A percentile compares a stretch with the other conserved stretches of the same genome.
Conservation (phyloP, 2,329 filamentous ascomycete genomes). For the Penicillium sclerotiorum region DNA sequence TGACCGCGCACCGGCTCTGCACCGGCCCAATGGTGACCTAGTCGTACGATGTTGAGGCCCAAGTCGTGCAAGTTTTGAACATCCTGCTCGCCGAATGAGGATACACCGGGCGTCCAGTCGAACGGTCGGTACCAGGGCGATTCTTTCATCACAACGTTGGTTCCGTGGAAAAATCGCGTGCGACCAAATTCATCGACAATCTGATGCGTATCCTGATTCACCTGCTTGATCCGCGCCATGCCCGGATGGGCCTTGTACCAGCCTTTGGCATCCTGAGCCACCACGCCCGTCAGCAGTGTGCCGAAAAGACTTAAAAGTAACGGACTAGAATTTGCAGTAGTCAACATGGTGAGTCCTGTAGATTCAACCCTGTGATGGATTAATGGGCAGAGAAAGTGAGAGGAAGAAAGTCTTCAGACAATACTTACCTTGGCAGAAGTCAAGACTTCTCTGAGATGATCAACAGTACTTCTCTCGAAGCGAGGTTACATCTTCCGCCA, state of each 20-base stretch:
- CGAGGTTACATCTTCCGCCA: no score
- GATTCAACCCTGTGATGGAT: no score
- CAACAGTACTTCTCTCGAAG: no score
- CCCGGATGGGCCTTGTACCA: conserved; percentile 13
- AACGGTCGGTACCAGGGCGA: conserved; percentile 16
- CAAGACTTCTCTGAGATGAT: no score
- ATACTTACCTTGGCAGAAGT: no score
- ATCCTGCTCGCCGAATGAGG: conserved; percentile 17
- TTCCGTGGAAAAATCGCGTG: conserved; percentile 20
- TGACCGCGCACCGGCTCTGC: conserved; percentile 14
- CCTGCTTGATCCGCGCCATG: conserved; percentile 14
- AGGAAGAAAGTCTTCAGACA: neutral
- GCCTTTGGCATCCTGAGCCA: no score
- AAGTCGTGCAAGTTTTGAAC: conserved; percentile 16
- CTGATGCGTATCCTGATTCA: conserved; percentile 16
- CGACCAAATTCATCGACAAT: conserved; percentile 16
- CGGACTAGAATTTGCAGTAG: no score
- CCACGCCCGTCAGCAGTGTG: no score
- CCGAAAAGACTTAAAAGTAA: no score
- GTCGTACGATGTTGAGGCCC: conserved; percentile 12
- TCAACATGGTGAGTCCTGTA: no score
- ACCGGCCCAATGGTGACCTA: conserved; percentile 15
- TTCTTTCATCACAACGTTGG: conserved; percentile 21
- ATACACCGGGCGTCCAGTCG: conserved; percentile 17
- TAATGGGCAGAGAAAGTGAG: neutral